A percentile compares a stretch with the other conserved stretches of the same genome.
phyloP scores from a whole-genome alignment of 2,329 filamentous ascomycete genomes.

The Aspergillus fumigatus region DNA sequence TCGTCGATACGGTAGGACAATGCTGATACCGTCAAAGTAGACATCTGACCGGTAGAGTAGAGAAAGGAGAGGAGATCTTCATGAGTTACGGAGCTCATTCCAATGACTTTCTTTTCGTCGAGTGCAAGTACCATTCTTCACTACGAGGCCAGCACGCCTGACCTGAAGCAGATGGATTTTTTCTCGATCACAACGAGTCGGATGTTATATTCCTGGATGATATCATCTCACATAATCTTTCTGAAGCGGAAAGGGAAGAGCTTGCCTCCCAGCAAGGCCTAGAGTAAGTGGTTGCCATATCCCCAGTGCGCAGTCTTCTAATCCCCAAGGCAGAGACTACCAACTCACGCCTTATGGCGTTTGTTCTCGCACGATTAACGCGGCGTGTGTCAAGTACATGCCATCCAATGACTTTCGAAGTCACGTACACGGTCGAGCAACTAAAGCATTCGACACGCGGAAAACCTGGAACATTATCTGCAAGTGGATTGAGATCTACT shows the following conservation, averaged over 20 bases:
- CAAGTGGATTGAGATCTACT: conserved; percentile 24
- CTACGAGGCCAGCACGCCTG: not conserved
- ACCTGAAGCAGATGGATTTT: conserved; percentile 32
- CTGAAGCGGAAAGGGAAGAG: conserved; percentile 16
- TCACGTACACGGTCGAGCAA: conserved; percentile 22
- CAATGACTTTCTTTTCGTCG: conserved; percentile 33
- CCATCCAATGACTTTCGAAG: conserved; percentile 22
- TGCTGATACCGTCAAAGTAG: not conserved
- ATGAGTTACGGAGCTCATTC: conserved; percentile 38
- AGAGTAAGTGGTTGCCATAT: conserved; percentile 16
- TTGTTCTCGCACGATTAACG: conserved; percentile 26
- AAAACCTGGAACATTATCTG: conserved; percentile 22
- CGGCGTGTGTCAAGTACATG: conserved; percentile 30
- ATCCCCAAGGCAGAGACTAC: conserved; percentile 21
- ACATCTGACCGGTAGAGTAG: conserved; percentile 13
- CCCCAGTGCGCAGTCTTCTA: not conserved
- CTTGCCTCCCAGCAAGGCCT: conserved; percentile 20
- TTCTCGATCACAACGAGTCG: conserved; percentile 28
- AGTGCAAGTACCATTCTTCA: conserved; percentile 25
- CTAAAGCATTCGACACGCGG: conserved; percentile 12
- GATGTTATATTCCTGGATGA: conserved; percentile 34
- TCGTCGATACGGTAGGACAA: conserved; percentile 20
- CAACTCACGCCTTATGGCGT: conserved; percentile 24
- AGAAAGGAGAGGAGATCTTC: conserved; percentile 33
- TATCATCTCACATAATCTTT: conserved; percentile 26